phyloP scores from a whole-genome alignment of 805 yeast species.

The Saccharomyces mikatae region DNA sequence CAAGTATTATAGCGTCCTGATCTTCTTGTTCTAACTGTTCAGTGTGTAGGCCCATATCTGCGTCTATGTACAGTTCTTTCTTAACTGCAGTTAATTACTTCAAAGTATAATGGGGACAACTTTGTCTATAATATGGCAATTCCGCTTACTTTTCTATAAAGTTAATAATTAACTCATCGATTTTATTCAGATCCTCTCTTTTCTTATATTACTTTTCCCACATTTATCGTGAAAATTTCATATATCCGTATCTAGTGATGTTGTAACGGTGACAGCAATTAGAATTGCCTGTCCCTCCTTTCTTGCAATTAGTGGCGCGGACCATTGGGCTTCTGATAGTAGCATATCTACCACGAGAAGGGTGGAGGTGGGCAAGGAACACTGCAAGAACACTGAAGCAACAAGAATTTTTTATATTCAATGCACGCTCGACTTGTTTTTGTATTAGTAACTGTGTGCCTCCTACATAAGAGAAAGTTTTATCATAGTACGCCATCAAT shows the following conservation, averaged over 20 bases:
- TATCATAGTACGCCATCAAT: too few relatives aligned
- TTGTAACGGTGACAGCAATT: background rate
- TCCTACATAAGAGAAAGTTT: too few relatives aligned
- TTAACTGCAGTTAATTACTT: background rate
- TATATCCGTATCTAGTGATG: background rate
- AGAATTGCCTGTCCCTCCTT: background rate
- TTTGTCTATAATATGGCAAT: background rate
- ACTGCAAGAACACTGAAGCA: background rate
- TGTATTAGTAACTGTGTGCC: too few relatives aligned
- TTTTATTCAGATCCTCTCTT: background rate
- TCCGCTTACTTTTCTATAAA: background rate
- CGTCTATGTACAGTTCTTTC: constrained; percentile 1
- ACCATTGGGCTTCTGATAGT: background rate
- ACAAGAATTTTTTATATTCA: too few relatives aligned
- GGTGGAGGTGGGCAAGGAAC: background rate
- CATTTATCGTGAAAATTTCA: background rate
- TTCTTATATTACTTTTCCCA: background rate
- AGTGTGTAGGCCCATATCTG: constrained; percentile 21
- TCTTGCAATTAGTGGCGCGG: background rate
- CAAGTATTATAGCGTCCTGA: constrained; percentile 70
- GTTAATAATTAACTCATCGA: background rate
- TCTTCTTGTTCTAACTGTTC: constrained; percentile 56
- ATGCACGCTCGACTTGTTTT: too few relatives aligned
- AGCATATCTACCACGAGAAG: background rate
- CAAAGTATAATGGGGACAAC: background rate